phyloP scores from a whole-genome alignment of 805 yeast species.

The Grigorovia transvaalensis region DNA sequence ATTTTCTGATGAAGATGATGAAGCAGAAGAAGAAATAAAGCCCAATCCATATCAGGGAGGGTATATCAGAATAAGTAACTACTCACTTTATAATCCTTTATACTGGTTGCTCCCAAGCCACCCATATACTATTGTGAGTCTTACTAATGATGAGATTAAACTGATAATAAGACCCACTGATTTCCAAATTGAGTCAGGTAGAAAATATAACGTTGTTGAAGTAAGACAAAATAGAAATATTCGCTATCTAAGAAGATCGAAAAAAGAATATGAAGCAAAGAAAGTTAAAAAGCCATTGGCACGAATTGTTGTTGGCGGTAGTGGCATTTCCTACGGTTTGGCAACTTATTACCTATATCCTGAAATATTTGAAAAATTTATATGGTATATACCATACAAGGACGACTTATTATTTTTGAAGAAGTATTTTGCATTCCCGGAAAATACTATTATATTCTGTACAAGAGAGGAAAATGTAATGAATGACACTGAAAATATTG shows the following conservation, averaged over 20 bases:
- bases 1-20: not conserved
- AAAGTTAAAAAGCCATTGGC: slow-evolving; percentile 8
- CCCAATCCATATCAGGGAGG: slow-evolving; percentile 30
- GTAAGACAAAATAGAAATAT: slow-evolving; percentile 34
- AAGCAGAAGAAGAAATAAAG: not conserved
- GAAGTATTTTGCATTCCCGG: not conserved
- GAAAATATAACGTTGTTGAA: slow-evolving; percentile 32
- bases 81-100: slow-evolving; percentile 28
- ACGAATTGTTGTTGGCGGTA: slow-evolving; percentile 55
- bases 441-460: not conserved
- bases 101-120: slow-evolving; percentile 50
- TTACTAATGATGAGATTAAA: slow-evolving; percentile 32
- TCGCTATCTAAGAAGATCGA: not conserved
- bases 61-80: slow-evolving; percentile 43
- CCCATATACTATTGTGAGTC: slow-evolving; percentile 53
- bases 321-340: slow-evolving; percentile 58
- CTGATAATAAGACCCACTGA: slow-evolving; percentile 36
- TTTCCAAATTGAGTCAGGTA: slow-evolving; percentile 27
- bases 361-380: slow-evolving; percentile 20
- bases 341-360: slow-evolving; percentile 29
- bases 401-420: slow-evolving; percentile 1
- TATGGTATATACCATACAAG: slow-evolving; percentile 46
- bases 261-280: not conserved
- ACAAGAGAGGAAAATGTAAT: not conserved
- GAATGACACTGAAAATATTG: not conserved